Evolutionary conservation across 768 basidiomycete species (phyloP), one percentile per base, ranked within the genome.

Genomic region (Kwoniella newhampshirensis): DNA sequence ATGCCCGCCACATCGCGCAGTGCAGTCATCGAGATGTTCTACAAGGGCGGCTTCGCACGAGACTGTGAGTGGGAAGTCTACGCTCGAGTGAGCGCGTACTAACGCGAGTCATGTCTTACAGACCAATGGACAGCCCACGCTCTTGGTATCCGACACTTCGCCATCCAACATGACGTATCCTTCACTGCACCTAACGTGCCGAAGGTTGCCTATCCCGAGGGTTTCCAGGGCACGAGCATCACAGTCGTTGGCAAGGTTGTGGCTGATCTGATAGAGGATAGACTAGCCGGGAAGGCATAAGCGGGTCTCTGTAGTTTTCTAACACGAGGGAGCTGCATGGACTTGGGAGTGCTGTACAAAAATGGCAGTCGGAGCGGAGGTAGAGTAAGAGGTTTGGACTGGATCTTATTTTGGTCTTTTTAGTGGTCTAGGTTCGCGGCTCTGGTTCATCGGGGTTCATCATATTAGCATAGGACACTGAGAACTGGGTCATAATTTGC

Each of bases 1-100:
- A 96, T 94, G 92, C 86, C 87, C 21, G 87, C 89, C 1, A 84
- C 83, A 2, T 85, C 85, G 4, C 81, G 86, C 17, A 82, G 89
- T 28, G 91, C 92, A 0, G 90, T 96, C 28, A 89, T 94, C 70
- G 92, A 96, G 69, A 91, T 96, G 77, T 92, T 91, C 76, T 89
- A 81, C 75, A 87, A 87, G 0, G 81, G 81, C 39, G 90, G 91
- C 2, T 92, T 92, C 70, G 88, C 91, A 11, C 82, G 84, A 62
- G 90, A 92, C 72, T 92, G 92, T 69, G 84, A 89, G 73, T 89
- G 0, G 11, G 1, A 13, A 12, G 11, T 18, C 32, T 13, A 32
- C 20, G 13, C n/a, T n/a, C n/a, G 25, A 18, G 45, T 57, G 51
- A 53, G 58, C 25, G 27, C 55, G 41, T 25, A 40, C 51, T 20